Evolutionary conservation across 1,284 basidiomycete species (phyloP), one percentile per base, ranked within the genome.

Genomic region (Ganoderma resinaceum): DNA sequence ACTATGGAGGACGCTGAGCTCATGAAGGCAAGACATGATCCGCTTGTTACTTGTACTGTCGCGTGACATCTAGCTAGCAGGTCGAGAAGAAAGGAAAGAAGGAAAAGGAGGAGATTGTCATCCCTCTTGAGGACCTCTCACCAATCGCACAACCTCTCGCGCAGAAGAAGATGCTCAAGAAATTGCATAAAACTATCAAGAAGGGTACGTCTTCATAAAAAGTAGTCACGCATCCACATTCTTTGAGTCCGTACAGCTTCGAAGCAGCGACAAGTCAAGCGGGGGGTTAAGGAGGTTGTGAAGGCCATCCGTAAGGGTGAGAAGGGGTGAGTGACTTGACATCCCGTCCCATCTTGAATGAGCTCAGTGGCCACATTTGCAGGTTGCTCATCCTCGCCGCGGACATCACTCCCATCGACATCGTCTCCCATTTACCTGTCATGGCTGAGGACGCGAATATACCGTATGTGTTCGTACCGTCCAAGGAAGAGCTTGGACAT

Each of bases 321-420:
- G 80, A 95, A 94, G 85, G 96, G 96, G 95, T 91, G 76, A 72
- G 91, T 82, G 12, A 11, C 66, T 29, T 26, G n/a, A 52, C 57
- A 26, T 37, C 7, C 58, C n/a, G 38, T 59, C 40, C 61, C 37
- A 57, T 63, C 49, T 46, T 42, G n/a, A 53, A 29, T 35, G 26
- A 61, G 38, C 68, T 67, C 46, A 72, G 66, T 35, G 61, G 12
- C 37, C 57, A n/a, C 64, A 55, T 43, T 62, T 43, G 26, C 72
- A 96, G 95, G 23, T 85, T 99, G 31, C 89, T 99, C 57, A 85
- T 99, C 66, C 89, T 99, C 66, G 98, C 98, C 5, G 97, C 94
- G 53, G 98, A 99, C 82, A 99, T 99, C 78, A 97, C 94, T 61
- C 98, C 98, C 31, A 93, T 99, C 76, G 98, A 99, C 82, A 98